Base-by-base conservation (phyloP, 768 basidiomycete genomes). In the Epithele typhae region DNA sequence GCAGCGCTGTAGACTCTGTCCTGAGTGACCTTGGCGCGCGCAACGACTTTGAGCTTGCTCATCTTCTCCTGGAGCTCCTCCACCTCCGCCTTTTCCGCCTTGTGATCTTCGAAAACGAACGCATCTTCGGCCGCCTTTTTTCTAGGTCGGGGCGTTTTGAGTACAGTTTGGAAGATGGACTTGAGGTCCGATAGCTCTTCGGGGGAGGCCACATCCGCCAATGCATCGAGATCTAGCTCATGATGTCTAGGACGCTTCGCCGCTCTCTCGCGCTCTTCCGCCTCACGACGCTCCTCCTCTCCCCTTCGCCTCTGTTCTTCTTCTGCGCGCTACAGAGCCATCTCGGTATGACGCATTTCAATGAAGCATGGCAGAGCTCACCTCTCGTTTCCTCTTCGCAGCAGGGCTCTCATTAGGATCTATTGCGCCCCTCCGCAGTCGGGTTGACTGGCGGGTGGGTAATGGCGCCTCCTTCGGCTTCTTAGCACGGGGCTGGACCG, bases 1-100 rank as follows among this genome's bases (percentile, higher is more conserved):
- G 79, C 80, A 25, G 85, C 82, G 51, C 83, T 82, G 56, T 92
- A 92, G 1, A 92, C 60, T 18, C 90, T 69, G 49, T 84, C 75
- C 51, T 79, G 70, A 1, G 84, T 89, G 7, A 92, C 88, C 63
- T 91, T 92, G 12, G 89, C 89, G 45, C 87, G 74, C 25, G 86
- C 78, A 2, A 86, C 72, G n/a, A 91, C 70, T 48, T 76, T 79
- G 60, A 92, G 57, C 25, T 68, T 64, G 46, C 73, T 60, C 9
- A 90, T 66, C 51, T 67, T 76, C 53, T 78, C 64, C 49, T 73
- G 74, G 48, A 92, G 60, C 40, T 76, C 75, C 14, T 68, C 60
- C 1, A 81, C 71, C n/a, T 73, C 78, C 17, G 58, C 64, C 17
- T 69, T 61, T 25, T 81, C 78, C 45, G 66, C 68, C 53, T 69